phyloP scores from a whole-genome alignment of 805 yeast species.

The Nakazawaea pomicola region DNA sequence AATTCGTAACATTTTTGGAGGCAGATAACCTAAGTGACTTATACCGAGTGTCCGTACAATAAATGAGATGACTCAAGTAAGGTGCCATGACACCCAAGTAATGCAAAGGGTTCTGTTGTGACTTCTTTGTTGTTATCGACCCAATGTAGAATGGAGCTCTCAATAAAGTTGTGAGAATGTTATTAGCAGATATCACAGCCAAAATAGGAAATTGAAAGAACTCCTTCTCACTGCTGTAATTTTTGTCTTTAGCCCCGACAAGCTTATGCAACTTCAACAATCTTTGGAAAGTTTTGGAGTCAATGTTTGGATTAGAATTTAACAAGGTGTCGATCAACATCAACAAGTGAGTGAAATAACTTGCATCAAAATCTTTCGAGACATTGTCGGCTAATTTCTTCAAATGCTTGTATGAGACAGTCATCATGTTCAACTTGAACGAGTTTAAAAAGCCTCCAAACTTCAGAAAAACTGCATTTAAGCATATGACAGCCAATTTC shows the following conservation, averaged over 20 bases:
- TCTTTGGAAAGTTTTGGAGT: conserved; percentile 25
- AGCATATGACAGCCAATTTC: conserved; percentile 19
- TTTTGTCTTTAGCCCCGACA: conserved; percentile 17
- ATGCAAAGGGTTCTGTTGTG: conserved; percentile 15
- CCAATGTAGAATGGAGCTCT: conserved; percentile 26
- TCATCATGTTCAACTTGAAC: conserved; percentile 22
- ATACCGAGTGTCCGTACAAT: conserved; percentile 23
- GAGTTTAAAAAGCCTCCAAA: conserved; percentile 31
- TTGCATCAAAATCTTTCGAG: conserved; percentile 24
- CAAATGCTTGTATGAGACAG: conserved; percentile 25
- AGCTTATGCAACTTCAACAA: conserved; percentile 24
- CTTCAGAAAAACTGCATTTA: conserved; percentile 24
- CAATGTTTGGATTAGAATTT: conserved; percentile 23
- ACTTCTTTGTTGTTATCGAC: conserved; percentile 21
- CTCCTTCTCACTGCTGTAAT: conserved; percentile 9
- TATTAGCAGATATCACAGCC: conserved; percentile 24
- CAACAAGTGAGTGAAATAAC: conserved; percentile 26
- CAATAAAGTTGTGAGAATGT: conserved; percentile 22
- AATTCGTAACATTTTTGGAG: conserved; percentile 26
- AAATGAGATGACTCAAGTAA: conserved; percentile 16
- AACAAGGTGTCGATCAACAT: conserved; percentile 24
- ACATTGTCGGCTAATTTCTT: conserved; percentile 29
- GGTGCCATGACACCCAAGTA: conserved; percentile 20
- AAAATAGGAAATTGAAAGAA: conserved; percentile 25
- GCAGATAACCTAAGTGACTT: conserved; percentile 24